A percentile compares a stretch with the other conserved stretches of the same genome.
phyloP scores from a whole-genome alignment of 1,139 yeast genomes.

The Zygoascus meyerae region DNA sequence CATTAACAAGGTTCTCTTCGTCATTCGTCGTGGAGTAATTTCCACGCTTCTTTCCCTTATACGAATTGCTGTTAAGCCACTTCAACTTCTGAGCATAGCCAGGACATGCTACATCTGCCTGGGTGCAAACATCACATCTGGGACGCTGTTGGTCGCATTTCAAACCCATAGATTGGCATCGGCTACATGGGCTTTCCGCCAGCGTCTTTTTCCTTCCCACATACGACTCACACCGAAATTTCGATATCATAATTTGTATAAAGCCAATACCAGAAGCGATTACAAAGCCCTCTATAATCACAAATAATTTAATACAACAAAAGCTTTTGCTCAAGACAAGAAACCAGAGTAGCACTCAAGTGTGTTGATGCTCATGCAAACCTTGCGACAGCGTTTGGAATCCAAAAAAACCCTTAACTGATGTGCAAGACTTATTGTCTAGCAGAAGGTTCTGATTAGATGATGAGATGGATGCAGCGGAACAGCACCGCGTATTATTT shows the following conservation, averaged over 20 bases:
- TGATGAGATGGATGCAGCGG: too few relatives aligned
- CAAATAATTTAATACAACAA: too few relatives aligned
- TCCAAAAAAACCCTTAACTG: too few relatives aligned
- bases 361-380: too few relatives aligned
- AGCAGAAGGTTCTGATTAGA: too few relatives aligned
- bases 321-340: too few relatives aligned
- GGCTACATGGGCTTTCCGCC: conserved; percentile 4
- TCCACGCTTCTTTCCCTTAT: neutral
- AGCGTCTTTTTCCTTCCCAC: conserved; percentile 1
- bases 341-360: too few relatives aligned
- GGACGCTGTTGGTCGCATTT: conserved; percentile 11
- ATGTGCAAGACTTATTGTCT: too few relatives aligned
- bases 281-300: too few relatives aligned
- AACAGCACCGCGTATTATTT: too few relatives aligned
- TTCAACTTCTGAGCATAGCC: conserved; percentile 8
- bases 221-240: conserved; percentile 7
- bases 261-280: neutral
- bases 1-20: neutral
- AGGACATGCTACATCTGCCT: conserved; percentile 7
- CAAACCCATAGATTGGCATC: neutral
- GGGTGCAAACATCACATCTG: conserved; percentile 1
- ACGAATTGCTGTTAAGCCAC: conserved; percentile 4
- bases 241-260: conserved; percentile 1
- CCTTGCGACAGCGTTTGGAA: too few relatives aligned
- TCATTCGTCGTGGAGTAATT: neutral